Conservation (phyloP, 192 early-diverging fungal species). For the Chytriomyces hyalinus region DNA sequence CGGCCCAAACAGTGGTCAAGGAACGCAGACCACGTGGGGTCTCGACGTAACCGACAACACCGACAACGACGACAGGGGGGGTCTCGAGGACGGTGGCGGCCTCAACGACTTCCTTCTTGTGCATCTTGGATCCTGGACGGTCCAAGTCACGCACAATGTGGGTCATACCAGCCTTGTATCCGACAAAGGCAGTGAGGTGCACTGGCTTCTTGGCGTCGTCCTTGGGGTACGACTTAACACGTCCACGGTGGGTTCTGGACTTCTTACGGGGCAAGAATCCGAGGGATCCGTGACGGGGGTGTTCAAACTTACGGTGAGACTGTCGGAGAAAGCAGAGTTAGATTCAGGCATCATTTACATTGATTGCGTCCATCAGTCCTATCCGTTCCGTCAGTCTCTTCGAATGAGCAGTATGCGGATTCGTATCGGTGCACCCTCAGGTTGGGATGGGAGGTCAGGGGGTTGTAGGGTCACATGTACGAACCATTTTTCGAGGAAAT, state of each 20-base stretch:
- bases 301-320: slow-evolving; percentile 78
- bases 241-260: slow-evolving; percentile 90
- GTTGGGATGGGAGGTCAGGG: no score
- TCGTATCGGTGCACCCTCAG: no score
- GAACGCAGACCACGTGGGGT: slow-evolving; percentile 97
- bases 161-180: slow-evolving; percentile 99
- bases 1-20: slow-evolving; percentile 99
- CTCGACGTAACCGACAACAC: slow-evolving; percentile 99
- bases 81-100: slow-evolving; percentile 98
- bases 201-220: slow-evolving; percentile 93
- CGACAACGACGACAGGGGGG: slow-evolving; percentile 95
- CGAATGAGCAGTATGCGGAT: no score
- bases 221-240: slow-evolving; percentile 99
- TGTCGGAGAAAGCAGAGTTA: not conserved
- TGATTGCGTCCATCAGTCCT: no score
- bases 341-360: no score
- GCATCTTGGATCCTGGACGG: slow-evolving; percentile 98
- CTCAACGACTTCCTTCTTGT: slow-evolving; percentile 99
- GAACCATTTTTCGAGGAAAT: no score
- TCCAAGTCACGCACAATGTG: slow-evolving; percentile 99
- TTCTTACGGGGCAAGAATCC: slow-evolving; percentile 89
- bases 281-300: slow-evolving; percentile 89
- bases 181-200: slow-evolving; percentile 98
- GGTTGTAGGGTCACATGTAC: no score
- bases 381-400: no score